Base-by-base conservation (phyloP, 2,329 filamentous ascomycete genomes). In the Curvularia sp. region DNA sequence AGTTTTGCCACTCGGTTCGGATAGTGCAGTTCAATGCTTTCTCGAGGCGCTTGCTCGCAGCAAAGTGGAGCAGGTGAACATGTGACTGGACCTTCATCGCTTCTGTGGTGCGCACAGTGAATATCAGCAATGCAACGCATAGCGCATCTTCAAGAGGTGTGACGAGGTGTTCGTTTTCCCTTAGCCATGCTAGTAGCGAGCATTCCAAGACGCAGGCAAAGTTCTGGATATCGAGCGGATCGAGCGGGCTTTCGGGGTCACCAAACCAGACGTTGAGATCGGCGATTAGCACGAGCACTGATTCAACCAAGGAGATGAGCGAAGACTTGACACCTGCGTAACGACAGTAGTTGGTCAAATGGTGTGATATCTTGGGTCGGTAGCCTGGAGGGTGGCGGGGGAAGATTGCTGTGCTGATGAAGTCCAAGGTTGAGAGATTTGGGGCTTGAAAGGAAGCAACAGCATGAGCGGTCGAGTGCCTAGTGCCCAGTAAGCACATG, bases 381-480 rank as follows among this genome's bases (percentile, higher is more conserved):
- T 76, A 76, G 31, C 69, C 72, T 24, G 55, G 61, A 28, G 73
- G 73, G 59, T 75, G 72, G 41, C 62, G 67, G 42, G 70, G 72
- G 38, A 69, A 67, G 42, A 58, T 61, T 57, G 65, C 65, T 15
- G 66, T 67, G 56, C 62, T 69, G 48, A 73, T 70, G 52, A 68
- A 71, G 52, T 73, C 71, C 44, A 68, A 60, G 2, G 68, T 72
- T 44, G 72, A 68, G 42, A 71, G 66, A 55, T 75, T 69, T 49
- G 74, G 74, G 30, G 68, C 63, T 48, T 73, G 68, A 38, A 77
- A 75, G 2, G 69, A 70, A 53, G 71, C 71, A 52, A 77, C 73
- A 53, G 75, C 74, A 63, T 76, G 74, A 49, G 72, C 74, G 22
- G 75, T 77, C 50, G 72, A 71, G 70, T 77, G 74, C 75, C 75